Evolutionary conservation across 768 basidiomycete species (phyloP).

Genomic region (Psilocybe azurescens): DNA sequence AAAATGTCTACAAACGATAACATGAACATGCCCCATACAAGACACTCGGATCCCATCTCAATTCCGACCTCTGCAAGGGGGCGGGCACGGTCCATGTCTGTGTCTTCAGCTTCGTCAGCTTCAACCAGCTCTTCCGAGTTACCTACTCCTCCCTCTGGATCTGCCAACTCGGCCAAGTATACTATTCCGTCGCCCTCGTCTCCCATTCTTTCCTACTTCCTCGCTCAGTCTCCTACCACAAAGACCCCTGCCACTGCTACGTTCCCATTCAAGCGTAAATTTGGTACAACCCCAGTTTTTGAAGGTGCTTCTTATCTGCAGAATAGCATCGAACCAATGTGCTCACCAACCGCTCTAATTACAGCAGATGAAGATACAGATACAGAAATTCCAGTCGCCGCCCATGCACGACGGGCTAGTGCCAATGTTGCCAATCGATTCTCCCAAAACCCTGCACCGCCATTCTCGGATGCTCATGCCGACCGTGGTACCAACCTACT

Average conservation of each 20-base stretch:
- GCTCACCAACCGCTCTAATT: slow-evolving; percentile 13
- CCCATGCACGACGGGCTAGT: slow-evolving; percentile 68
- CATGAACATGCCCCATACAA: slow-evolving; percentile 34
- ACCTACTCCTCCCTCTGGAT: slow-evolving; percentile 56
- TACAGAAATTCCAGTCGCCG: slow-evolving; percentile 44
- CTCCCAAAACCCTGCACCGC: slow-evolving; percentile 44
- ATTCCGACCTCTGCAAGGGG: slow-evolving; percentile 57
- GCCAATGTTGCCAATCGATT: slow-evolving; percentile 59
- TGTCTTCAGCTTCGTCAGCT: slow-evolving; percentile 63
- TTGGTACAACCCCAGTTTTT: slow-evolving; percentile 57
- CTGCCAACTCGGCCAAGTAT: slow-evolving; percentile 44
- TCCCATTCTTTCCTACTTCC: slow-evolving; percentile 74
- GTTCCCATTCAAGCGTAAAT: slow-evolving; percentile 67
- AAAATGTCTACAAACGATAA: slow-evolving; percentile 40
- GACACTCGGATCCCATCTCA: slow-evolving; percentile 71
- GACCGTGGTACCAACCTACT: slow-evolving; percentile 77
- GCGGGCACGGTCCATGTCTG: slow-evolving; percentile 64
- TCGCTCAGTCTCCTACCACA: slow-evolving; percentile 67
- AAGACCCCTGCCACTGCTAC: slow-evolving; percentile 44
- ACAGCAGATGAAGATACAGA: slow-evolving; percentile 43
- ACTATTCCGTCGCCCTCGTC: slow-evolving; percentile 65
- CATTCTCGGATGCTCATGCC: slow-evolving; percentile 51
- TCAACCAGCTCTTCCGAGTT: slow-evolving; percentile 59
- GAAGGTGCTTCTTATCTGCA: slow-evolving; percentile 52
- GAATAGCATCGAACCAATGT: not conserved